Conservation (phyloP, 768 basidiomycete genomes). For the Amanita inopinata region DNA sequence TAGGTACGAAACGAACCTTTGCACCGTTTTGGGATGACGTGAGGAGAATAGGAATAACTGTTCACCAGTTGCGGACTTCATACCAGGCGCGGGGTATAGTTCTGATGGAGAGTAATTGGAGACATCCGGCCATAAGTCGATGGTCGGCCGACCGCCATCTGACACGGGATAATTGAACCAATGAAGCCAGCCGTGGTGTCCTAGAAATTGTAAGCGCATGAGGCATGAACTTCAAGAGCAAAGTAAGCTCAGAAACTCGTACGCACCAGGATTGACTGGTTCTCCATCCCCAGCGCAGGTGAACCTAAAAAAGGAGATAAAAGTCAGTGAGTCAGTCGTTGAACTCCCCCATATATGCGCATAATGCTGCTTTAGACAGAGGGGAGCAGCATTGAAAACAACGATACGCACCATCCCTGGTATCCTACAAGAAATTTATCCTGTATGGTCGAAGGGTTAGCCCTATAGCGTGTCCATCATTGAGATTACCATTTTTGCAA, state of each 20-base stretch:
- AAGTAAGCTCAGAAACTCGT: slow-evolving; percentile 3
- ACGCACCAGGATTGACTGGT: slow-evolving; percentile 49
- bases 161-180: slow-evolving; percentile 69
- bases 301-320: slow-evolving; percentile 54
- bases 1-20: slow-evolving; percentile 25
- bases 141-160: slow-evolving; percentile 60
- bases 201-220: slow-evolving; percentile 17
- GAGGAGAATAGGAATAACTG: slow-evolving; percentile 72
- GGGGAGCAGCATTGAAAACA: background rate
- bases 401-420: slow-evolving; percentile 63
- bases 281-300: slow-evolving; percentile 61
- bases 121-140: slow-evolving; percentile 74
- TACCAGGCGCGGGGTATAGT: slow-evolving; percentile 58
- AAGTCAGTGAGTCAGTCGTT: too few relatives aligned
- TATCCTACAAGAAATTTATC: slow-evolving; percentile 82
- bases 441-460: slow-evolving; percentile 68
- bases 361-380: too few relatives aligned
- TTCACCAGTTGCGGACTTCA: slow-evolving; percentile 44
- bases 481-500: too few relatives aligned
- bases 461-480: slow-evolving; percentile 24
- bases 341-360: too few relatives aligned
- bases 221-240: background rate
- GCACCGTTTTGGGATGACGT: slow-evolving; percentile 64
- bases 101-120: slow-evolving; percentile 64
- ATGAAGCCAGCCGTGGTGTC: slow-evolving; percentile 82